Conservation (phyloP, 2,329 filamentous ascomycete genomes). For the Chaetomium olivaceum region DNA sequence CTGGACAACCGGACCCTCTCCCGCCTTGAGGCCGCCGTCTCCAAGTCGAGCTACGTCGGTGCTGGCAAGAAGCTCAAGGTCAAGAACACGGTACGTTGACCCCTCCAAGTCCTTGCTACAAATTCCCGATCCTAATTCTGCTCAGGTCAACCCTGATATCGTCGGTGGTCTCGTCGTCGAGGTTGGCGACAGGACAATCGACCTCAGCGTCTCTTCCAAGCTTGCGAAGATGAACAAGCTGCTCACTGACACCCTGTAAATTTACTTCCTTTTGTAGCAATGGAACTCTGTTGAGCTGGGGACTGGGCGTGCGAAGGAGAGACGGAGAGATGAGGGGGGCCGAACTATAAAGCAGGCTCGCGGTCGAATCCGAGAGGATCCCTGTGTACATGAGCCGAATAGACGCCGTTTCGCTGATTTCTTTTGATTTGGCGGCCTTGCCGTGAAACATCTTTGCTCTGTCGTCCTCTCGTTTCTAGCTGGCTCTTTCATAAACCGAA, state of each 20-base stretch:
- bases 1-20: constrained; percentile 84
- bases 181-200: constrained; percentile 96
- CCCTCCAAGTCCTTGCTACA: not conserved
- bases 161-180: constrained; percentile 92
- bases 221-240: constrained; percentile 99
- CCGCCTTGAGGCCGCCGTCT: constrained; percentile 82
- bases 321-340: not conserved
- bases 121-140: not conserved
- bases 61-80: constrained; percentile 97
- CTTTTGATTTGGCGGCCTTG: no score
- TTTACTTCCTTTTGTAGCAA: constrained; percentile 33
- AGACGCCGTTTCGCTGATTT: constrained; percentile 18
- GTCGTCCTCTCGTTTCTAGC: not conserved
- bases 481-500: not conserved
- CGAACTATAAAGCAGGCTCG: constrained; percentile 9
- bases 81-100: constrained; percentile 71
- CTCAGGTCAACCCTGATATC: constrained; percentile 88
- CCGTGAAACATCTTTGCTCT: not conserved
- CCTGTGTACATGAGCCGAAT: constrained; percentile 32
- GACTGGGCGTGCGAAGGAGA: not conserved
- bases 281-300: constrained; percentile 22
- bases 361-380: constrained; percentile 7
- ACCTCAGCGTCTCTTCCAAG: constrained; percentile 92
- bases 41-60: constrained; percentile 85
- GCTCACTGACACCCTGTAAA: constrained; percentile 94